phyloP scores from a whole-genome alignment of 2,329 filamentous ascomycete genomes.

The Aspergillus amoenus region DNA sequence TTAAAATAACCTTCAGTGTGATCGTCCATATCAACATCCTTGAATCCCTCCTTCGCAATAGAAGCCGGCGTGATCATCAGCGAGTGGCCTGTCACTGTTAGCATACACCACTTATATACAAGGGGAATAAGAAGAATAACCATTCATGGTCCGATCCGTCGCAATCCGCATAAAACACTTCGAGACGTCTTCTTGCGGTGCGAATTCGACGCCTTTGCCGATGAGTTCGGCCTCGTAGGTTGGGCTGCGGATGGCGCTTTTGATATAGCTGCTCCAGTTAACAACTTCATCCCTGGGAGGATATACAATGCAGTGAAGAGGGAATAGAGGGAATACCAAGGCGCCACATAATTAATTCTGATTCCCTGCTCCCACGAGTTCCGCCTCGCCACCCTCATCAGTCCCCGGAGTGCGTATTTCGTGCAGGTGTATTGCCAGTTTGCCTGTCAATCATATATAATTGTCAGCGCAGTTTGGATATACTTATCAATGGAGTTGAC shows the following conservation, averaged over 20 bases:
- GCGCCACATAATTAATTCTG: conserved; percentile 49
- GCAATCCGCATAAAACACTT: conserved; percentile 27
- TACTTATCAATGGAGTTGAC: too few species aligned
- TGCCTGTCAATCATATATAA: conserved; percentile 16
- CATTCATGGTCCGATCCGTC: conserved; percentile 34
- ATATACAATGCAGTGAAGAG: too few species aligned
- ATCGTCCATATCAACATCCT: conserved; percentile 43
- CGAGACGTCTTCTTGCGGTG: conserved; percentile 11
- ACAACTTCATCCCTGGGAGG: background rate
- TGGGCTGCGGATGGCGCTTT: conserved; percentile 13
- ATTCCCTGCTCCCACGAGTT: conserved; percentile 45
- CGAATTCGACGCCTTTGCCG: conserved; percentile 12
- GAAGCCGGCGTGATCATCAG: conserved; percentile 43
- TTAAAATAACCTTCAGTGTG: conserved; percentile 42
- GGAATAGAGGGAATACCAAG: conserved; percentile 36
- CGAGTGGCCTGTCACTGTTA: conserved; percentile 29
- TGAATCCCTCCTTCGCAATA: conserved; percentile 41
- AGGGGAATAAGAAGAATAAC: conserved; percentile 7
- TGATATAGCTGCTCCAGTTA: conserved; percentile 11
- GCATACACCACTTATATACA: too few species aligned
- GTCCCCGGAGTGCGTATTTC: conserved; percentile 46
- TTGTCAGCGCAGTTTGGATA: too few species aligned
- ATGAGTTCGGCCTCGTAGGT: conserved; percentile 14
- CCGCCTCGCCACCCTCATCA: conserved; percentile 44
- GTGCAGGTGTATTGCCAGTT: conserved; percentile 45